Evolutionary conservation across 106 monocot species (phyloP).

Genomic region (Acanthochlamys bracteata): DNA sequence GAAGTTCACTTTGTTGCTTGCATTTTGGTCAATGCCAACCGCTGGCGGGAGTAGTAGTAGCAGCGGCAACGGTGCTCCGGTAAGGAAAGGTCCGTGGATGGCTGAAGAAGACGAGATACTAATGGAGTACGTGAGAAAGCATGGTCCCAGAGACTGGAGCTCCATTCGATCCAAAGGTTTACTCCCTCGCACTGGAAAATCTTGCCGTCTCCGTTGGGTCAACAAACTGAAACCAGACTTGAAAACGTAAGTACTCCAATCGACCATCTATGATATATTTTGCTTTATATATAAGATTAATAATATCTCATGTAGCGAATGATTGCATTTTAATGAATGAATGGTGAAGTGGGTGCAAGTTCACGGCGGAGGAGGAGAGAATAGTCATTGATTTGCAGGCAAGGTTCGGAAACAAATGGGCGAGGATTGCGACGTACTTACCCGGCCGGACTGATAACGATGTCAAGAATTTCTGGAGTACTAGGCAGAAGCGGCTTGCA

Average conservation of each 20-base stretch:
- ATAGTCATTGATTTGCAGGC: neutral
- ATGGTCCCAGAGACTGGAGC: slow-evolving; percentile 84
- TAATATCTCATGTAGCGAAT: too few relatives aligned
- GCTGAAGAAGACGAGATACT: slow-evolving; percentile 71
- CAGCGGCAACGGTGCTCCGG: neutral
- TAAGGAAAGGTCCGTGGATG: slow-evolving; percentile 72
- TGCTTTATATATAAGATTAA: too few relatives aligned
- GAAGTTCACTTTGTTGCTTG: too few relatives aligned
- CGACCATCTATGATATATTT: neutral
- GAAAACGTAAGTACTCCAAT: slow-evolving; percentile 41
- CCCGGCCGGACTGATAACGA: slow-evolving; percentile 70
- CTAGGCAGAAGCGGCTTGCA: slow-evolving; percentile 71
- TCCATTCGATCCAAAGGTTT: slow-evolving; percentile 87
- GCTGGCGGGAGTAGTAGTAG: neutral
- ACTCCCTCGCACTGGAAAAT: slow-evolving; percentile 80
- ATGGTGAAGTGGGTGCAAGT: neutral
- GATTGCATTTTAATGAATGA: too few relatives aligned
- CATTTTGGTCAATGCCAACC: neutral
- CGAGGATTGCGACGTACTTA: neutral
- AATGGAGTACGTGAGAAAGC: slow-evolving; percentile 41
- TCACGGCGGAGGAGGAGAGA: neutral
- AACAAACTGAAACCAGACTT: slow-evolving; percentile 82
- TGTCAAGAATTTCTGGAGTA: slow-evolving; percentile 39
- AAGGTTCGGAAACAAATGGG: neutral
- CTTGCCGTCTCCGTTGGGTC: slow-evolving; percentile 91